Conservation (phyloP, 306 rosid genomes). For the Vicia sativa region DNA sequence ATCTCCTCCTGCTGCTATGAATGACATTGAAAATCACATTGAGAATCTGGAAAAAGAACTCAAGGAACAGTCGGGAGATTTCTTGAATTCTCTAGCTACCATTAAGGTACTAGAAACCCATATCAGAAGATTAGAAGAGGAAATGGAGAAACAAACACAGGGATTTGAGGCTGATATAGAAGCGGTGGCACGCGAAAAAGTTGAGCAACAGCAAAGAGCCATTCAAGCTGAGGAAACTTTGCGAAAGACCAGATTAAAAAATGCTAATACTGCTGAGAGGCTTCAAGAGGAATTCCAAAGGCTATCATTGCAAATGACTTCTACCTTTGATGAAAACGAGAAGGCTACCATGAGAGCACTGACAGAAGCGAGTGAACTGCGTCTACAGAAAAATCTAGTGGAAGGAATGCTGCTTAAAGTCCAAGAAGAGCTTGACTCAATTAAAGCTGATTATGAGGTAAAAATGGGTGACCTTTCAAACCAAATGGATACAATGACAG, state of each 20-base stretch:
- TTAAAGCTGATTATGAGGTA: constrained; percentile 50
- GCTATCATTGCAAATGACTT: constrained; percentile 78
- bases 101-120: constrained; percentile 68
- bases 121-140: constrained; percentile 68
- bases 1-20: constrained; percentile 51
- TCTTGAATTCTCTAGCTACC: constrained; percentile 71
- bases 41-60: constrained; percentile 70
- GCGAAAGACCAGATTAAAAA: constrained; percentile 68
- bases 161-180: constrained; percentile 79
- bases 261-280: constrained; percentile 80
- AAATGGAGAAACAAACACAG: constrained; percentile 68
- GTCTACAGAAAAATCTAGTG: constrained; percentile 55
- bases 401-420: constrained; percentile 62
- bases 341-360: constrained; percentile 77
- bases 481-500: constrained; percentile 53
- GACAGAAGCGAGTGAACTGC: constrained; percentile 70
- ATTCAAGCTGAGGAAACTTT: constrained; percentile 84
- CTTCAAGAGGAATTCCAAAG: constrained; percentile 86
- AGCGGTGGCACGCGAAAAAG: constrained; percentile 59
- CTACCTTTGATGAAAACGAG: constrained; percentile 85
- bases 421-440: constrained; percentile 61
- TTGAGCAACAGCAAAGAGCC: constrained; percentile 92
- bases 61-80: constrained; percentile 68
- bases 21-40: constrained; percentile 64
- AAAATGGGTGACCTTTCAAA: constrained; percentile 57